Conservation (phyloP, 1,139 yeast genomes). For the Blastobotrys buckinghamii region DNA sequence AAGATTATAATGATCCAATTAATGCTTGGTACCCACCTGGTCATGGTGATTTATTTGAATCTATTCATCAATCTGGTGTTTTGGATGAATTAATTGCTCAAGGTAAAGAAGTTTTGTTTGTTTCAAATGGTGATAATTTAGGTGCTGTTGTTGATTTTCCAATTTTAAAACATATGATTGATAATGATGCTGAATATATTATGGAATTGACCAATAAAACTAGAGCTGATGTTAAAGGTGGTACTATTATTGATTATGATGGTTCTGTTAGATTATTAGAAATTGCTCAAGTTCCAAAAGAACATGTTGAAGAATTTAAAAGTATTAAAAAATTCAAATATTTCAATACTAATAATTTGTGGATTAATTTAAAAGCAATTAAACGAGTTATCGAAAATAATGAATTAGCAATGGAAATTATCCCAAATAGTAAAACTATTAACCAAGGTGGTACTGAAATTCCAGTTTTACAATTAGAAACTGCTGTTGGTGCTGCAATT, state of each 20-base stretch:
- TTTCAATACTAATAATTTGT: constrained; percentile 95
- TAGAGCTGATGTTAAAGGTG: constrained; percentile 99
- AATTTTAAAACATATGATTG: constrained; percentile 88
- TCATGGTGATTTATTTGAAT: constrained; percentile 95
- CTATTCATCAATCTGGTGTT: constrained; percentile 84
- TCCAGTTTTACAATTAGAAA: constrained; percentile 90
- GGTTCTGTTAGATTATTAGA: constrained; percentile 93
- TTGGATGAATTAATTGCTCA: constrained; percentile 83
- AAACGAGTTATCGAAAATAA: constrained; percentile 85
- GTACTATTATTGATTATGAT: constrained; percentile 93
- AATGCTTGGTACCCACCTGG: constrained; percentile 99
- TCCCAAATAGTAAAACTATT: constrained; percentile 87
- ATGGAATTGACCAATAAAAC: constrained; percentile 99
- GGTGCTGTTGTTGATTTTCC: constrained; percentile 97
- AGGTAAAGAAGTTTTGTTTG: constrained; percentile 92
- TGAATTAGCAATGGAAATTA: constrained; percentile 84
- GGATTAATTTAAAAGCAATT: constrained; percentile 94
- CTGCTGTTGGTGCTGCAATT: constrained; percentile 99
- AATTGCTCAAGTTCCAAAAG: constrained; percentile 98
- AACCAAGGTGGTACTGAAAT: constrained; percentile 70
- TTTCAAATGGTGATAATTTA: constrained; percentile 95
- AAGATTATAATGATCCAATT: constrained; percentile 62
- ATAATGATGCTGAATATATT: constrained; percentile 85
- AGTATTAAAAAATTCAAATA: constrained; percentile 96
- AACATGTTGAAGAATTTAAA: constrained; percentile 97